These are phyloP conservation scores for Cyclocybe aegerita DNA, from an alignment of 768 basidiomycete genomes.

Conservation along the genomic window DNA sequence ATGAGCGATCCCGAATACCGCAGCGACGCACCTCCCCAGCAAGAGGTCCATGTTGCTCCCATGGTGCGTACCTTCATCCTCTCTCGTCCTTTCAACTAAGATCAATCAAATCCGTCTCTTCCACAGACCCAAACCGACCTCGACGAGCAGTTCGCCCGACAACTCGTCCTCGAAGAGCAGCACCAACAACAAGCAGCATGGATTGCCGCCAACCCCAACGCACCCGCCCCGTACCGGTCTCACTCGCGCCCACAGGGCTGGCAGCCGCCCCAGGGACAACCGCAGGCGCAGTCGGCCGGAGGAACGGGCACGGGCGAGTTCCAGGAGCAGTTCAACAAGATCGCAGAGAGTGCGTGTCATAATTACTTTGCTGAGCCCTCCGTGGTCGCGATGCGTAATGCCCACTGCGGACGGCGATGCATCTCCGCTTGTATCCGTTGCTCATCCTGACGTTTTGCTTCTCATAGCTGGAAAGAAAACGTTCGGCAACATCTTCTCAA, in stretches of 20 bases:
- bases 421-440: neutral
- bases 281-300: conserved; percentile 30
- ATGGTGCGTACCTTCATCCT: conserved; percentile 18
- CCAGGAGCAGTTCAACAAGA: conserved; percentile 70
- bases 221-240: conserved; percentile 9
- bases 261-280: conserved; percentile 39
- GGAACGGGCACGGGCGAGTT: conserved; percentile 42
- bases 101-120: neutral
- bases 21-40: conserved; percentile 31
- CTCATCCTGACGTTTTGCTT: neutral
- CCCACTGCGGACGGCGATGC: too few species aligned
- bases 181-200: conserved; percentile 37
- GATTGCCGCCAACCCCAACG: conserved; percentile 24
- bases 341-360: conserved; percentile 69
- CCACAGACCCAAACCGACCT: conserved; percentile 61
- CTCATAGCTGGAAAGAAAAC: conserved; percentile 73
- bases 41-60: conserved; percentile 17
- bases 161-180: conserved; percentile 65
- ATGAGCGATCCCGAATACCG: conserved; percentile 85
- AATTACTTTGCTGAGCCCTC: too few species aligned
- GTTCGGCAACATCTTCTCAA: conserved; percentile 66
- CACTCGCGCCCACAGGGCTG: conserved; percentile 9
- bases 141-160: conserved; percentile 78
- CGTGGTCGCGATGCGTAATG: too few species aligned
- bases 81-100: too few species aligned